A percentile compares a stretch with the other conserved stretches of the same genome.
Evolutionary conservation across 2,329 filamentous ascomycete species (phyloP).

Genomic region (Parastagonospora avenae): DNA sequence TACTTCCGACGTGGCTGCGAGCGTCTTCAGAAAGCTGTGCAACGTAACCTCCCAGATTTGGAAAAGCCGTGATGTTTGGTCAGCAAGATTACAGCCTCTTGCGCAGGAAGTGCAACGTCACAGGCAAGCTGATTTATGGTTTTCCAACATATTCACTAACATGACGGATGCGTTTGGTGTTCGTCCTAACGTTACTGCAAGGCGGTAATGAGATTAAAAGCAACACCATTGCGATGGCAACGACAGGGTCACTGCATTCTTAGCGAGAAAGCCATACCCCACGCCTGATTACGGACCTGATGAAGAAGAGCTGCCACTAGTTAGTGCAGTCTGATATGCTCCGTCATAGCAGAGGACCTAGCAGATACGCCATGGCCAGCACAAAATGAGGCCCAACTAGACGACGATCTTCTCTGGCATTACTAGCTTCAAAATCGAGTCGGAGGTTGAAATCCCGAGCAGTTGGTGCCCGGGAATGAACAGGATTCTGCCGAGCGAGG

Average conservation of each 20-base stretch:
- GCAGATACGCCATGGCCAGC: slow-evolving; percentile 49
- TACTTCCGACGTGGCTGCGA: slow-evolving; percentile 22
- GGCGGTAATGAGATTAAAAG: slow-evolving; percentile 36
- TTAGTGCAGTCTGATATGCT: slow-evolving; percentile 47
- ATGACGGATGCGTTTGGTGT: slow-evolving; percentile 28
- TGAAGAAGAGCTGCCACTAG: slow-evolving; percentile 56
- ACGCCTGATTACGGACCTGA: slow-evolving; percentile 47
- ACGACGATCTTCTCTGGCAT: slow-evolving; percentile 40
- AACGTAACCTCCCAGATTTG: slow-evolving; percentile 21
- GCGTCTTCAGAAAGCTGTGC: slow-evolving; percentile 19
- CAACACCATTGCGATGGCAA: slow-evolving; percentile 24
- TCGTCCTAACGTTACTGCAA: slow-evolving; percentile 30
- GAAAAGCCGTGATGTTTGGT: slow-evolving; percentile 23
- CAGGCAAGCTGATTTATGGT: slow-evolving; percentile 37
- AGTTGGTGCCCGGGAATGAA: slow-evolving; percentile 54
- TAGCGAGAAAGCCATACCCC: neutral
- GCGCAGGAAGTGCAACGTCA: slow-evolving; percentile 39
- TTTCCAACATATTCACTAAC: slow-evolving; percentile 37
- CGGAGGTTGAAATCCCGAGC: slow-evolving; percentile 54
- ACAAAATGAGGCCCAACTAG: slow-evolving; percentile 44
- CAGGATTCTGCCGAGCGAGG: slow-evolving; percentile 37
- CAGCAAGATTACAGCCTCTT: slow-evolving; percentile 33
- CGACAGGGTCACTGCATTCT: slow-evolving; percentile 29
- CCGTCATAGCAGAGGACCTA: slow-evolving; percentile 54
- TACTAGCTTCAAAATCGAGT: slow-evolving; percentile 37